Evolutionary conservation across 2,329 filamentous ascomycete species (phyloP), one percentile per base, ranked within the genome.

Genomic region (Aspergillus sp.): DNA sequence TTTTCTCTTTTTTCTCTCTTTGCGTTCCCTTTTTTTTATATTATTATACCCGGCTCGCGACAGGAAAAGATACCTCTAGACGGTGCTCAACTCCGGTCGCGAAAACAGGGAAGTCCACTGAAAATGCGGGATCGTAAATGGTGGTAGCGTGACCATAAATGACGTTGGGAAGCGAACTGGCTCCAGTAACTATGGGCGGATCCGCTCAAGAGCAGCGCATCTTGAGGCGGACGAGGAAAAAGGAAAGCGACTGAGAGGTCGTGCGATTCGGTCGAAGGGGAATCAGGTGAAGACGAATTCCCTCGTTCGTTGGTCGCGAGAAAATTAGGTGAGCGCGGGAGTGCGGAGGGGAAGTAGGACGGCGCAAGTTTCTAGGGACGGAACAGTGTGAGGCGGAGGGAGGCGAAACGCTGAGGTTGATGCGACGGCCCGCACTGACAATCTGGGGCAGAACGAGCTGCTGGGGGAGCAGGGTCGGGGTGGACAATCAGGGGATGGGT

Each of bases 81-180:
- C 39, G 49, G 41, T 42, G 55, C 39, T 60, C 42, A 54, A 56
- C 56, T 47, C 56, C 48, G 52, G 56, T 60, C 22, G 58, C 57
- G 57, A 57, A 42, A 24, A 48, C 27, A 40, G 40, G 24, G 24
- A 54, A 50, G 44, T 57, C 59, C 59, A 56, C 46, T 57, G 46
- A 27, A 54, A 51, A 64, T 54, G 60, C 59, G 54, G 60, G 50
- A 65, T 66, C 62, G 66, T 57, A 62, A 47, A 60, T 57, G 46
- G 50, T 64, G 65, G 66, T 71, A 70, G 68, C 65, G 69, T 71
- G 69, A 72, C 61, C 66, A 68, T 65, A 47, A 53, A 70, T 70
- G 67, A 72, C 65, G 69, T 69, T 69, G 64, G 54, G 58, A 64
- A 68, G 65, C 65, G 66, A 66, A 62, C 65, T 61, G 65, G 57